Percentiles rank a stretch among this genome's conserved stretches.
These are phyloP conservation scores for Chloris gayana DNA, from an alignment of 176 grass and related monocot genomes.

Conservation along the genomic window DNA sequence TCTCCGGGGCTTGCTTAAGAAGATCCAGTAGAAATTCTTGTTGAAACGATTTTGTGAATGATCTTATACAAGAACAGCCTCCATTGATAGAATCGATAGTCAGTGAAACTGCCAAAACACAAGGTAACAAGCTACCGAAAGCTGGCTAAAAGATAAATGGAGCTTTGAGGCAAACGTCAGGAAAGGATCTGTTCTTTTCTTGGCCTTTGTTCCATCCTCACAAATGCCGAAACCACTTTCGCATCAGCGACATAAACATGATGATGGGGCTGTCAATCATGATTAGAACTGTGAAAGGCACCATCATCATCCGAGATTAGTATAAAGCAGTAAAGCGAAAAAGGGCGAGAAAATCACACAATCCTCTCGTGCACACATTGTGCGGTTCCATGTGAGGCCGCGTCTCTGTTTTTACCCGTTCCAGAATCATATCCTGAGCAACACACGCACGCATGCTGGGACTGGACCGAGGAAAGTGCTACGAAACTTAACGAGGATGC, in stretches of 20 bases:
- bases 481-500: conserved; percentile 35
- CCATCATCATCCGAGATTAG: not conserved
- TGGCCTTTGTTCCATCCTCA: conserved; percentile 45
- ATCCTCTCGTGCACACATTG: not conserved
- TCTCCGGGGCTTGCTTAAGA: too few relatives aligned
- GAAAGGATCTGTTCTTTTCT: conserved; percentile 62
- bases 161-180: conserved; percentile 41
- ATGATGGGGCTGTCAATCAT: not conserved
- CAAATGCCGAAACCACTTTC: not conserved
- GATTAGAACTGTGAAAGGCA: not conserved
- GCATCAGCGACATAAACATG: not conserved
- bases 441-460: not conserved
- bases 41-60: too few relatives aligned
- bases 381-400: not conserved
- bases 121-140: not conserved
- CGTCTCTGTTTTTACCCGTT: not conserved
- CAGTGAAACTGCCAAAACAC: not conserved
- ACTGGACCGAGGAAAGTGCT: conserved; percentile 16
- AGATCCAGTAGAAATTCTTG: too few relatives aligned
- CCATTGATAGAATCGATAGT: too few relatives aligned
- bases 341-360: not conserved
- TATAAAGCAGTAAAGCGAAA: not conserved
- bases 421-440: conserved; percentile 23
- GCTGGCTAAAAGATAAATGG: not conserved
- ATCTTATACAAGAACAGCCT: too few relatives aligned